These are phyloP conservation scores for Nitzschia inconspicua DNA, from an alignment of 108 stramenopile species.

Conservation along the genomic window DNA sequence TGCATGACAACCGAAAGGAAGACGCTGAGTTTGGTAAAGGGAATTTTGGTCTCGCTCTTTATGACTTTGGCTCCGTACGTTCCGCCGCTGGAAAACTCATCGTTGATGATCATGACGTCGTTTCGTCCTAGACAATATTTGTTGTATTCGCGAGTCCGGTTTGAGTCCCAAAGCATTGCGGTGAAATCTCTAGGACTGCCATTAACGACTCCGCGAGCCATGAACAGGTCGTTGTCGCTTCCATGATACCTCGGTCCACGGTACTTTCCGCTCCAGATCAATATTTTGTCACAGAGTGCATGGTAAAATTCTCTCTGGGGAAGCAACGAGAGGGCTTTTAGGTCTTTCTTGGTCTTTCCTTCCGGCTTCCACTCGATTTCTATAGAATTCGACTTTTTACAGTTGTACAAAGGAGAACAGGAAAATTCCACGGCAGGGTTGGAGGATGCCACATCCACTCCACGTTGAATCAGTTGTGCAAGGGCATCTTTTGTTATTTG, in stretches of 20 bases:
- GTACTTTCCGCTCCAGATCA: slow-evolving; percentile 38
- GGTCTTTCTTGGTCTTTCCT: slow-evolving; percentile 22
- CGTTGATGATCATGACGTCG: slow-evolving; percentile 12
- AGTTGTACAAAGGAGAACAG: too few species aligned
- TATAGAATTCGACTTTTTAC: background rate
- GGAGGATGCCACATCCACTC: slow-evolving; percentile 15
- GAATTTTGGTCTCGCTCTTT: slow-evolving; percentile 48
- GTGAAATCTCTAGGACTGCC: slow-evolving; percentile 32
- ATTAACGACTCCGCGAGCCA: slow-evolving; percentile 42
- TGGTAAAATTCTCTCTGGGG: slow-evolving; percentile 16
- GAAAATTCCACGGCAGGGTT: slow-evolving; percentile 4
- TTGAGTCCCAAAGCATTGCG: slow-evolving; percentile 44
- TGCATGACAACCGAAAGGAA: slow-evolving; percentile 45
- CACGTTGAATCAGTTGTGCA: slow-evolving; percentile 11
- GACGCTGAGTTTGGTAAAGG: slow-evolving; percentile 42
- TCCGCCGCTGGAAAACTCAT: slow-evolving; percentile 11
- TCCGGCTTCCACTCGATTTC: slow-evolving; percentile 44
- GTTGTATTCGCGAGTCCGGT: slow-evolving; percentile 51
- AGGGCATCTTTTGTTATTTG: slow-evolving; percentile 14
- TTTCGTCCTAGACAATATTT: slow-evolving; percentile 33
- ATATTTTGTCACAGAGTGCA: slow-evolving; percentile 15
- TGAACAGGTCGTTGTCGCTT: slow-evolving; percentile 31
- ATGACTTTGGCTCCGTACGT: slow-evolving; percentile 35
- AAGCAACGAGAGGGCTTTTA: slow-evolving; percentile 11
- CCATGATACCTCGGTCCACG: slow-evolving; percentile 18